Evolutionary conservation across 345 rosid genomes (phyloP), one percentile per base, ranked within the genome.

Genomic region (Murraya paniculata): DNA sequence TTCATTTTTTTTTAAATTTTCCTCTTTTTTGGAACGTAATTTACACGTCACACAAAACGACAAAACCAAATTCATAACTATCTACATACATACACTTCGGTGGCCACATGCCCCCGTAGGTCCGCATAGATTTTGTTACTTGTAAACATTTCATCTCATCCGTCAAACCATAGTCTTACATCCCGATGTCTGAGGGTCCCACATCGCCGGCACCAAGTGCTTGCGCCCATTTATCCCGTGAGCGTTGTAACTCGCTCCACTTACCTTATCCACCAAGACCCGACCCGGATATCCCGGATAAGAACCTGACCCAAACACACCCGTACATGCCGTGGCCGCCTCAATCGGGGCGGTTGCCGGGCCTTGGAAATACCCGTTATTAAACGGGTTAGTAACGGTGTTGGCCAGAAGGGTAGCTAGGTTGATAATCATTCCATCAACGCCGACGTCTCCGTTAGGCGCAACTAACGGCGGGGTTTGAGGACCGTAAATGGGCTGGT

Each of bases 401-500:
- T 89, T 87, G 0, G 90, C 99, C 75, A 95, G 64, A 22, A 95
- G 87, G 27, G 94, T 90, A 36, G 98, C 98, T 18, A 93, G 53
- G 83, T 89, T 93, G 4, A 95, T 95, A 60, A 95, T 85, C 97
- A 95, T 93, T 2, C 99, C 98, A 77, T 95, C 98, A 11, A 90
- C 87, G 9, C 98, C 98, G 0, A 92, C 97, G 86, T 95, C 97
- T 9, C 98, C 97, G 85, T 87, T 95, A 13, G 99, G 99, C 1
- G 98, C 85, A 0, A 90, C 84, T 35, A 93, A 65, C 33, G 98
- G 98, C 33, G 98, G 96, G 0, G 93, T 82, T 78, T 93, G 98
- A 0, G 97, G 97, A 33, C 98, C 98, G 79, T 95, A 91, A 0
- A 93, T 75, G 7, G 98, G 98, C 86, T 92, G 98, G 78, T 95